phyloP scores from a whole-genome alignment of 1,284 basidiomycete genomes.

The Xerocomus minutiporus region DNA sequence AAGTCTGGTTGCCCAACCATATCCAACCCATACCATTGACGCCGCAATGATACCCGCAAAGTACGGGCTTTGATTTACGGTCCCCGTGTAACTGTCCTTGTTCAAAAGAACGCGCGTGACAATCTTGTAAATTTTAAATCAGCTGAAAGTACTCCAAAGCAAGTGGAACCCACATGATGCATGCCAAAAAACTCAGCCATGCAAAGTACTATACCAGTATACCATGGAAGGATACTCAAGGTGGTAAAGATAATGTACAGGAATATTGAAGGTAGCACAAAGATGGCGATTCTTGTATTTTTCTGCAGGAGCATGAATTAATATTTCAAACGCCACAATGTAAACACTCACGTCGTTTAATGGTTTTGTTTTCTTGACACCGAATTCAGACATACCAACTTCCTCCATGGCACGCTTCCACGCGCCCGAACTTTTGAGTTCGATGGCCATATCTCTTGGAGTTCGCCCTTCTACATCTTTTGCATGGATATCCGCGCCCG shows the following conservation, averaged over 20 bases:
- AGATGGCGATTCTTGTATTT: slow-evolving; percentile 79
- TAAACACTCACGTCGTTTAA: slow-evolving; percentile 56
- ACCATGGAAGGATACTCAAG: slow-evolving; percentile 82
- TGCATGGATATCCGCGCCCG: slow-evolving; percentile 77
- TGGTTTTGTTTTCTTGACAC: slow-evolving; percentile 62
- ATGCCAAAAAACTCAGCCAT: slow-evolving; percentile 85
- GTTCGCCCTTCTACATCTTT: slow-evolving; percentile 87
- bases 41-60: slow-evolving; percentile 87
- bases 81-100: slow-evolving; percentile 71
- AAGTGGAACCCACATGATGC: slow-evolving; percentile 70
- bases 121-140: slow-evolving; percentile 43
- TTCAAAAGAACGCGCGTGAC: slow-evolving; percentile 81
- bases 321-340: neutral
- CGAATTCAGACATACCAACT: slow-evolving; percentile 75
- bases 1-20: slow-evolving; percentile 75
- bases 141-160: neutral
- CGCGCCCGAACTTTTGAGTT: slow-evolving; percentile 85
- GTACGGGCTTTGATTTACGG: slow-evolving; percentile 79
- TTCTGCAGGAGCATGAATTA: slow-evolving; percentile 41
- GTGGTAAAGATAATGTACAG: slow-evolving; percentile 83
- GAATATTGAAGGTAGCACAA: slow-evolving; percentile 73
- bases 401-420: slow-evolving; percentile 88
- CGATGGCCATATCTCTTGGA: slow-evolving; percentile 89
- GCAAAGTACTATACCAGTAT: slow-evolving; percentile 78
- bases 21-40: slow-evolving; percentile 85